These are phyloP conservation scores for Ciborinia camelliae DNA, from an alignment of 2,329 filamentous ascomycete genomes.

Conservation along the genomic window DNA sequence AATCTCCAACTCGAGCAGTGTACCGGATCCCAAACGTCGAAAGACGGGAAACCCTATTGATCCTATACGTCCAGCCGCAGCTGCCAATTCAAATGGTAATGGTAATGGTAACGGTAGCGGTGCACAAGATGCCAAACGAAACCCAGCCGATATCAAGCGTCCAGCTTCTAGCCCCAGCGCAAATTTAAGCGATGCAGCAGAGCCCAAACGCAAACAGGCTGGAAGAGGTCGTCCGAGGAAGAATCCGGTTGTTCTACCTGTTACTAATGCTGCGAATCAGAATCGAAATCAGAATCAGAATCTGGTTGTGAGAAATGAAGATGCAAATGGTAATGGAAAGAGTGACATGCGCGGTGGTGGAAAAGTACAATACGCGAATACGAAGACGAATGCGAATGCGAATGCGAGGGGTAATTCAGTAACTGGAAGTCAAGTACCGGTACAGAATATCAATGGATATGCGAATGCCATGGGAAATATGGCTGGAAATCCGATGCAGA, in stretches of 20 bases:
- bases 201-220: not conserved
- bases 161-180: not conserved
- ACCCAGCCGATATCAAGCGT: not conserved
- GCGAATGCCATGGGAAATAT: no score
- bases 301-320: not conserved
- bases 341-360: not conserved
- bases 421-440: no score
- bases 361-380: no score
- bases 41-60: not conserved
- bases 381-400: no score
- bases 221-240: not conserved
- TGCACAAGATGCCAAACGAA: not conserved
- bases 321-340: no score
- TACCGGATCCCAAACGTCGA: not conserved
- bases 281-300: not conserved
- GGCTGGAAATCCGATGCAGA: no score
- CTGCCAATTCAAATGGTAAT: no score
- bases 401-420: not conserved
- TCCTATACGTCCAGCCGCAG: not conserved
- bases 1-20: not conserved
- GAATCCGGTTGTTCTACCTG: not conserved
- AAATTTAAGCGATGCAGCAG: not conserved
- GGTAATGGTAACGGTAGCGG: not conserved
- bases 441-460: no score
- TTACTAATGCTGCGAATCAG: not conserved